Evolutionary conservation across 345 rosid genomes (phyloP).

Genomic region (Gossypium longicalyx): DNA sequence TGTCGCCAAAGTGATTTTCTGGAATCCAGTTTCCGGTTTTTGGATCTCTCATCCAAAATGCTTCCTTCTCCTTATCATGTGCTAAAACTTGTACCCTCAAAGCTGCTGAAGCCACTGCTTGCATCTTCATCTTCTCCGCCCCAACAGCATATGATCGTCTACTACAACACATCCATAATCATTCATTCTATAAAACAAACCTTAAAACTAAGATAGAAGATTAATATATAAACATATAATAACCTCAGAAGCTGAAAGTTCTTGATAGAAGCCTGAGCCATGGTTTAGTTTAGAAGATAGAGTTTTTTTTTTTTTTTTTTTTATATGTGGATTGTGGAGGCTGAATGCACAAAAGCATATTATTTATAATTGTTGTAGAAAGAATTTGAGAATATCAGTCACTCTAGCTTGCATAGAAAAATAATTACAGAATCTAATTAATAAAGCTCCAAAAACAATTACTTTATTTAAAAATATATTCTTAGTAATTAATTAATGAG

Average conservation of each 20-base stretch:
- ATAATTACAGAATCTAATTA: not conserved
- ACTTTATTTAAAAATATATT: not conserved
- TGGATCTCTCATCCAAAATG: constrained; percentile 54
- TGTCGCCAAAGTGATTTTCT: constrained; percentile 34
- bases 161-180: not conserved
- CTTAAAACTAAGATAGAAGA: no score
- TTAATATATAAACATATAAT: not conserved
- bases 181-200: not conserved
- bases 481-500: not conserved
- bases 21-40: constrained; percentile 52
- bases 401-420: not conserved
- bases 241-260: constrained; percentile 25
- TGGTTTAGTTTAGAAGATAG: not conserved
- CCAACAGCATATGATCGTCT: constrained; percentile 23
- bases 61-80: constrained; percentile 4
- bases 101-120: constrained; percentile 2
- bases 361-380: not conserved
- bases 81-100: not conserved
- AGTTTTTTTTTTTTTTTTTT: no score
- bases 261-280: constrained; percentile 21
- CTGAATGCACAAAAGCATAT: not conserved
- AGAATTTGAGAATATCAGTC: not conserved
- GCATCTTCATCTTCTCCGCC: constrained; percentile 13
- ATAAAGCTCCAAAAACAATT: not conserved
- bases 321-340: not conserved